A percentile compares a stretch with the other conserved stretches of the same genome.
phyloP scores from a whole-genome alignment of 164 flowering plant genomes.

The grape (Vitis vinifera) region ASM3070453v1 NC_081822.1:3360001-3360500 shows the following conservation, averaged over 20 bases:
- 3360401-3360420: too few relatives aligned
- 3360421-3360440: too few relatives aligned
- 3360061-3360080: too few relatives aligned
- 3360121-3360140: slow-evolving; percentile 41
- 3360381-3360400: too few relatives aligned
- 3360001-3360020: too few relatives aligned
- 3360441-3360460: too few relatives aligned
- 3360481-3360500: too few relatives aligned
- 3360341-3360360: background rate
- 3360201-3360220: slow-evolving; percentile 57
- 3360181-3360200: slow-evolving; percentile 37
- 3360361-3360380: too few relatives aligned
- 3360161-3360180: slow-evolving; percentile 60
- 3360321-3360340: background rate
- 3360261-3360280: slow-evolving; percentile 52
- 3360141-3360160: slow-evolving; percentile 38
- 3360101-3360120: slow-evolving; percentile 50
- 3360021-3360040: too few relatives aligned
- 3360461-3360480: too few relatives aligned
- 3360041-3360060: too few relatives aligned
- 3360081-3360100: slow-evolving; percentile 19
- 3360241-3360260: slow-evolving; percentile 61
- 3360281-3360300: slow-evolving; percentile 70
- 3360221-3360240: slow-evolving; percentile 47
- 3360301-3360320: slow-evolving; percentile 35